phyloP scores from a whole-genome alignment of 2,329 filamentous ascomycete species.

The Chaetomium olivaceum region DNA sequence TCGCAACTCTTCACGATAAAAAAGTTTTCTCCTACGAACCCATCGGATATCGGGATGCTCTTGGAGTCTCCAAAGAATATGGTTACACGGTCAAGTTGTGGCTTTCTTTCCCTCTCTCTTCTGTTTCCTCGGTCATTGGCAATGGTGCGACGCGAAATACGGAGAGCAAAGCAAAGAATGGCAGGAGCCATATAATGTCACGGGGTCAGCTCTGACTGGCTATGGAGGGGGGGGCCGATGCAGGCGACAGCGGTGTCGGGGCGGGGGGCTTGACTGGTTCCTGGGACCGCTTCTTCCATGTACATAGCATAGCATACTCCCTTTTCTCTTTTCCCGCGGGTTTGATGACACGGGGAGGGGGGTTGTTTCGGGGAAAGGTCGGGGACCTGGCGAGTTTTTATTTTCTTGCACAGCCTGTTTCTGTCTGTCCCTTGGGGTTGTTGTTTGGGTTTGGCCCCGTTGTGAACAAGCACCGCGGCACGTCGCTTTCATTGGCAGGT shows the following conservation, averaged over 20 bases:
- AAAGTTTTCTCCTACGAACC: not conserved
- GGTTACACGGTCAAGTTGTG: constrained; percentile 2
- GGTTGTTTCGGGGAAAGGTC: not conserved
- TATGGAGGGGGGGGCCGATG: not conserved
- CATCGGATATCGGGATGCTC: not conserved
- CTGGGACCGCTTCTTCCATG: not conserved
- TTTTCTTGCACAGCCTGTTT: not conserved
- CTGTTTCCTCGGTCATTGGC: constrained; percentile 3
- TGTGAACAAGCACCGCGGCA: constrained; percentile 1
- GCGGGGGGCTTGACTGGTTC: not conserved
- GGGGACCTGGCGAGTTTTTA: not conserved
- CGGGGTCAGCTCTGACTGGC: not conserved
- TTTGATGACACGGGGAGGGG: not conserved
- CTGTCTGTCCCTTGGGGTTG: not conserved
- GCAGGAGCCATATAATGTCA: not conserved
- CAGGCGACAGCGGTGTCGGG: not conserved
- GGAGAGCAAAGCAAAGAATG: not conserved
- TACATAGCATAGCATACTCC: not conserved
- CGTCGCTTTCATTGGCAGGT: constrained; percentile 23
- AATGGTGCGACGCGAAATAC: not conserved
- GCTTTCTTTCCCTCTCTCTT: not conserved
- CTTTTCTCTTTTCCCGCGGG: not conserved
- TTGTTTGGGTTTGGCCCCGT: not conserved
- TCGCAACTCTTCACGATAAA: not conserved
- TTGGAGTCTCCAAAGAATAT: not conserved